Evolutionary conservation across 768 basidiomycete genomes (phyloP).

Genomic region (Roridomyces roridus): DNA sequence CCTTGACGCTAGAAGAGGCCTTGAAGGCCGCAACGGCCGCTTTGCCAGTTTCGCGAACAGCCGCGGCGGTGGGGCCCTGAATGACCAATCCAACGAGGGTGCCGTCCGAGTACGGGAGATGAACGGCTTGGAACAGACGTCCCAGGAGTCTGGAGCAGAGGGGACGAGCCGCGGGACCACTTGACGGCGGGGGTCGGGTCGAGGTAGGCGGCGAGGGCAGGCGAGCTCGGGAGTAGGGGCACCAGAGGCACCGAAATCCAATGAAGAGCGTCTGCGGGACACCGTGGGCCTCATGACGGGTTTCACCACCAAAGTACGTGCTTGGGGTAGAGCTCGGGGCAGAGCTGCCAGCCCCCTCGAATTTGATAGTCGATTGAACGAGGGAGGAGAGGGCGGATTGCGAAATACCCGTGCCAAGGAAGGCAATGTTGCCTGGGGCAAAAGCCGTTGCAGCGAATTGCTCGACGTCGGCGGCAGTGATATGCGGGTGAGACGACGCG

Average conservation of each 20-base stretch:
- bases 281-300: conserved; percentile 66
- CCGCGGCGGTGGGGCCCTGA: conserved; percentile 66
- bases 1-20: conserved; percentile 64
- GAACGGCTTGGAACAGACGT: conserved; percentile 74
- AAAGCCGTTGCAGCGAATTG: conserved; percentile 77
- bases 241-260: conserved; percentile 81
- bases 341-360: conserved; percentile 39
- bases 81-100: conserved; percentile 85
- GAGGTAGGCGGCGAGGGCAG: conserved; percentile 79
- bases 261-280: conserved; percentile 84
- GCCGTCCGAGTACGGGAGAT: conserved; percentile 92
- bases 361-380: conserved; percentile 68
- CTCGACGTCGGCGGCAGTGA: conserved; percentile 75
- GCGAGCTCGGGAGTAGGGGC: conserved; percentile 74
- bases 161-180: conserved; percentile 80
- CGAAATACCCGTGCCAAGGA: conserved; percentile 88
- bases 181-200: conserved; percentile 84
- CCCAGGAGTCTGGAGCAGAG: conserved; percentile 63
- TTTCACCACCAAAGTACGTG: conserved; percentile 84
- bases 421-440: conserved; percentile 79
- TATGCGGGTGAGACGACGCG: conserved; percentile 69
- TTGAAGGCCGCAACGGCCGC: conserved; percentile 73
- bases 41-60: conserved; percentile 72
- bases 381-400: conserved; percentile 71
- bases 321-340: conserved; percentile 39